Base-by-base conservation (phyloP, 805 yeast species). In the Wickerhamomyces subpelliculosus region DNA sequence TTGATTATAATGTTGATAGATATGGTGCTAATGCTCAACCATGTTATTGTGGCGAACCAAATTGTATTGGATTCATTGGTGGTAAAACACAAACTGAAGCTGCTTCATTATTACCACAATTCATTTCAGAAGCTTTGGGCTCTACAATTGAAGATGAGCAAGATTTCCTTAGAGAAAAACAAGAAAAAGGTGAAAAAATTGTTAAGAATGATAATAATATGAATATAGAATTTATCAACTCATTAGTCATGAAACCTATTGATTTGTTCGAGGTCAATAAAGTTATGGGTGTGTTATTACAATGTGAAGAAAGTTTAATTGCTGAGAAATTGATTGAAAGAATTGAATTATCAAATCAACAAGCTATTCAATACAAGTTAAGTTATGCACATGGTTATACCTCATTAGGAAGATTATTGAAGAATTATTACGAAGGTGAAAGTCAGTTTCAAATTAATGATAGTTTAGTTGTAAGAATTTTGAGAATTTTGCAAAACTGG, bases 51-150 rank as follows among this genome's bases (percentile, higher is more conserved):
- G 96, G 95, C 4, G 94, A 88, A 47, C 70, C 83, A 22, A 89
- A 87, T 60, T 90, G 98, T 71, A 72, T 87, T 31, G 96, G 97
- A 25, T 81, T 83, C 47, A 76, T 90, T 67, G 98, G 97, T 47
- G 98, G 98, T 35, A 89, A 88, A 60, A 90, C 96, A 3, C 98
- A 93, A 64, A 88, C 97, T 2, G 95, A 88, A 49, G 84, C 90
- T 24, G 90, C 90, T 1, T 71, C 85, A 28, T 64, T 86, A 40
- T 68, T 90, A 35, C 96, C 97, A 2, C 90, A 85, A 45, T 74
- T 78, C 19, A 72, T 84, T 26, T 78, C 93, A 9, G 94, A 84
- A 44, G 97, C 96, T 0, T 68, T 93, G 34, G 95, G 95, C 16
- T 81, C 89, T 9, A 66, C 74, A 12, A 64, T 74, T 2, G 70